Evolutionary conservation across 2,329 filamentous ascomycete species (phyloP), one percentile per base, ranked within the genome.

Genomic region (Diaporthe sp.): DNA sequence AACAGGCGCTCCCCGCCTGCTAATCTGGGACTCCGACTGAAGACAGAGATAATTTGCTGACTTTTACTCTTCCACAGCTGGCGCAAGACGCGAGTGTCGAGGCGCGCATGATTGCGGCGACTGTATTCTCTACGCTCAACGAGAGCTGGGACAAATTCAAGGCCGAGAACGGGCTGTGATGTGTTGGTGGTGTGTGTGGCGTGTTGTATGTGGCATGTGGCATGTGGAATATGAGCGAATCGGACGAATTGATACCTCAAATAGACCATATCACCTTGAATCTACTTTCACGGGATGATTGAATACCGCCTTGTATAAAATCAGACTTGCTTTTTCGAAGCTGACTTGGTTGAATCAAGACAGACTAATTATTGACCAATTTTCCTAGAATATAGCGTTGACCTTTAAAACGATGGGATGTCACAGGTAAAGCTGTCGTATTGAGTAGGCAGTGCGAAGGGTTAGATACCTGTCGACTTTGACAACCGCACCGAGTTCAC

Each of bases 111-210:
- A 91, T 93, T 80, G 91, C 91, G 0, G 91, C 87, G 0, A 85
- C 89, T 13, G 91, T 94, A 10, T 94, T 94, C 80, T 89, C 89
- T 74, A 92, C 92, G 47, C 84, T 94, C 61, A 94, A 94, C 80
- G 92, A 94, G 84, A 91, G 90, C 74, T 93, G 92, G 92, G 92
- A 93, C 81, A 92, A 92, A 81, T 94, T 94, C 81, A 93, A 93
- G 83, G 84, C 87, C 52, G 91, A 93, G 78, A 94, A 94, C 80
- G 89, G 89, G 54, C 84, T 93, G 82, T 93, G 82, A 82, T 73
- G 10, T 50, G 19, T 50, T 38, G 28, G 52, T 50, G 30, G n/a
- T n/a, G n/a, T n/a, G n/a, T n/a, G n/a, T n/a, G n/a, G n/a, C n/a
- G n/a, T n/a, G n/a, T n/a, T n/a, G n/a, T n/a, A n/a, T 50, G 10